These are phyloP conservation scores for Candida namnaoensis DNA, from an alignment of 805 yeast species.

Conservation along the genomic window DNA sequence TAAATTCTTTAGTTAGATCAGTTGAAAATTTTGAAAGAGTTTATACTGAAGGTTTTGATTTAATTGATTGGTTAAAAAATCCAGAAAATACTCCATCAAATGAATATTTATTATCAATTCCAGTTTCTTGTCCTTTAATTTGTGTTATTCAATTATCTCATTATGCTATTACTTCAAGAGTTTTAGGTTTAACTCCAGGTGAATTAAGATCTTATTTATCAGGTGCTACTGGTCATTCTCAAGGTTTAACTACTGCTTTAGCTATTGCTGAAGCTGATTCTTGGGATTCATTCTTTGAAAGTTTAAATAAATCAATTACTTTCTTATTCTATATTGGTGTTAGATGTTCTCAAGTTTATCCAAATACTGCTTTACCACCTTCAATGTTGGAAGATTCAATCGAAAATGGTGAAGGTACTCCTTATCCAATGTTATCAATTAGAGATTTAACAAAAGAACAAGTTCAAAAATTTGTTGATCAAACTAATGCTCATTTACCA, in stretches of 20 bases:
- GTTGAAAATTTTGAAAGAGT: slow-evolving; percentile 77
- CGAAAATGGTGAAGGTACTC: slow-evolving; percentile 92
- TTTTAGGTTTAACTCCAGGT: slow-evolving; percentile 85
- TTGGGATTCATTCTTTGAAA: slow-evolving; percentile 75
- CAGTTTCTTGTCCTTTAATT: slow-evolving; percentile 94
- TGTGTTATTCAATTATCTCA: slow-evolving; percentile 94
- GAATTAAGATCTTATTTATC: slow-evolving; percentile 60
- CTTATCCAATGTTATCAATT: slow-evolving; percentile 95
- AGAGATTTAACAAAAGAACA: slow-evolving; percentile 79
- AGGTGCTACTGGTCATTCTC: slow-evolving; percentile 86
- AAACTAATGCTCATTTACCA: slow-evolving; percentile 92
- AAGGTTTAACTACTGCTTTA: slow-evolving; percentile 87
- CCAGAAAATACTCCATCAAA: slow-evolving; percentile 84
- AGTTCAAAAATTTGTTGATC: slow-evolving; percentile 70
- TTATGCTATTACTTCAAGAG: slow-evolving; percentile 79
- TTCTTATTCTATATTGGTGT: slow-evolving; percentile 90
- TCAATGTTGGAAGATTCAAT: slow-evolving; percentile 85
- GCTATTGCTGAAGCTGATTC: slow-evolving; percentile 77
- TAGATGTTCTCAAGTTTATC: slow-evolving; percentile 83
- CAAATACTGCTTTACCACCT: slow-evolving; percentile 92
- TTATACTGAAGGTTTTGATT: slow-evolving; percentile 89
- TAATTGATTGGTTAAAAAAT: slow-evolving; percentile 77
- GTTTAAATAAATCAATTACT: slow-evolving; percentile 72
- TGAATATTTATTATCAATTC: slow-evolving; percentile 83
- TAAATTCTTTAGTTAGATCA: slow-evolving; percentile 59